Evolutionary conservation across 169 alveolate species (phyloP), one percentile per base, ranked within the genome.

Genomic region (Babesia ovata): DNA sequence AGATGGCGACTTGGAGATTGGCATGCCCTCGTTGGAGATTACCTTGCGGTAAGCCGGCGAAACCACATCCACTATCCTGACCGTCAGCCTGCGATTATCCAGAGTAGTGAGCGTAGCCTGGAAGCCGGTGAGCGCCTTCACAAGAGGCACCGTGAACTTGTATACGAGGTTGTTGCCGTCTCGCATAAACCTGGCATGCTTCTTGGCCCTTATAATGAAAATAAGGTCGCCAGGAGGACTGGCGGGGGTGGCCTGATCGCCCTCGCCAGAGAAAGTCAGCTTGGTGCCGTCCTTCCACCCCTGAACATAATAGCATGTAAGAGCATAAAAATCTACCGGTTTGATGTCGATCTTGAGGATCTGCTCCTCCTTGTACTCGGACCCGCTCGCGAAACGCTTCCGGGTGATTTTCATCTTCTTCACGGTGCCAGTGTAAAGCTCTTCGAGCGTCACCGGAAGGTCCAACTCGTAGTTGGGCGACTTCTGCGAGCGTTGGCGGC

Each of bases 221-320:
- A 92, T 91, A 29, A 92, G 83, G 70, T 92, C 95, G 8, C 95
- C 95, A 22, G 95, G 95, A 8, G 91, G 81, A 11, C 91, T 54
- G 75, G 82, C 81, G 21, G 95, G 95, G 9, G 94, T 67, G 26
- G 87, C 83, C 63, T 92, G 95, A 69, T 92, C 95, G 9, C 95
- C 95, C 78, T 92, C 95, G 26, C 95, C 93, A 13, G 93, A 72
- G 63, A 91, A 92, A 17, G 95, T 92, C 33, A 92, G 73, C 76
- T 88, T 92, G 4, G 95, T 92, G 9, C 95, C 95, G 76, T 92
- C 95, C 72, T 92, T 92, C 95, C 95, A 92, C 12, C 95, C 93
- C 89, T 83, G 50, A 10, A 53, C 39, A 28, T 2, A 9, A 61
- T 44, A 8, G 17, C 54, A 6, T 19, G n/a, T 7, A n/a, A 22